Base-by-base conservation (phyloP, 73 alveolate species). In the Stentor coeruleus region DNA sequence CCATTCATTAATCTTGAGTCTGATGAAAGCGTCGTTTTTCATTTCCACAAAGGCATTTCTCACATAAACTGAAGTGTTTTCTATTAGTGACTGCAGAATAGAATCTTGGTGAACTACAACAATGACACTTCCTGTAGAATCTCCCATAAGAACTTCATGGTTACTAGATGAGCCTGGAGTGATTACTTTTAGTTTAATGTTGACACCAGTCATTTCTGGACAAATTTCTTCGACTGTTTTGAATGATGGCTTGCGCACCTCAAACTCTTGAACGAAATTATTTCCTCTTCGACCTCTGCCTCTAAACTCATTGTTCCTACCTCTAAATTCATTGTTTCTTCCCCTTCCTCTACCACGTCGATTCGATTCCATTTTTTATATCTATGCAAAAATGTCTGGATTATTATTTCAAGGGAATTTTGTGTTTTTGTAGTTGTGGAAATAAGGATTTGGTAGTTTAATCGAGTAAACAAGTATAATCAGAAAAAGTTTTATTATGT, bases 161-260 rank as follows among this genome's bases (percentile, higher is more conserved):
- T 20, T 20, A 0, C 28, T n/a, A 57, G 15, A 20, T 57, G 73
- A n/a, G 35, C 28, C 73, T 57, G 73, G 28, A 57, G 28, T n/a
- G 0, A 57, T 57, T 0, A 31, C 73, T 57, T 57, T 57, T n/a
- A n/a, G 28, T 2, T 57, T 57, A 0, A 57, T 31, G 73, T 57
- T 57, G 73, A 57, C 15, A 57, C 73, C 73, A 20, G 35, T 57
- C 35, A 57, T n/a, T 57, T 57, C 73, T 20, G 73, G 73, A n/a
- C 28, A n/a, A 0, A 57, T 57, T 57, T 57, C 73, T 57, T 57
- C 73, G 15, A 2, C 2, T 20, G 73, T 2, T 0, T 57, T 31
- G 1, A 20, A 20, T n/a, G 0, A n/a, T 31, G 15, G 15, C 0
- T 20, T 20, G 73, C 73, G 73, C 15, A 20, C 73, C 28, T n/a